Evolutionary conservation across 2,329 filamentous ascomycete species (phyloP), one percentile per base, ranked within the genome.

Genomic region (Epichloe bromicola): DNA sequence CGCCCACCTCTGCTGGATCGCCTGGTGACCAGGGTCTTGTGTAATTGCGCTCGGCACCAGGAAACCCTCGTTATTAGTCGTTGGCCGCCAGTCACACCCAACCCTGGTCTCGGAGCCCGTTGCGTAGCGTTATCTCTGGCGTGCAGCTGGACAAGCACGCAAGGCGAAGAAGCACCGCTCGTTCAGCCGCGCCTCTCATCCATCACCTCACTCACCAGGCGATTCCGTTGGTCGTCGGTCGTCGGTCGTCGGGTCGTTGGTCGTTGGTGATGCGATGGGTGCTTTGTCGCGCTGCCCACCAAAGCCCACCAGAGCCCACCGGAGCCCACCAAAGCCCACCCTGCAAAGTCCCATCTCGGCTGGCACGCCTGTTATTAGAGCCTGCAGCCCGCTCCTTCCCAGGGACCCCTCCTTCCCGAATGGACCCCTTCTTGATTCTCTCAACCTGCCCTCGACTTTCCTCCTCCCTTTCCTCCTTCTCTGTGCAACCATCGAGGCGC

Each of bases 391-490:
- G 49, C 44, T 20, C 33, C 30, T 33, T 47, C 50, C 37, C 44
- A 38, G 37, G 45, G 40, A 44, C 50, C 50, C 50, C 50, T 51
- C 46, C 34, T 42, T 48, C 50, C 44, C 44, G 42, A 26, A 19
- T 51, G 46, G 49, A 51, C 50, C 50, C 48, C 44, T 53, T 50
- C 48, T 45, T 36, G 39, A n/a, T 19, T 38, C 20, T 45, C 45
- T 38, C 20, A 20, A 34, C 17, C n/a, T 53, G 45, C 30, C 34
- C 49, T 39, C 20, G 11, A 37, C 38, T 30, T 49, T 26, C 30
- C 33, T 49, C 44, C 33, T 39, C 39, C 37, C 33, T 41, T 19
- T 46, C 39, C 33, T 33, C 49, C 44, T 49, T 52, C 52, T 20
- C 46, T 49, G 39, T 48, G 50, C 50, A 49, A 49, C 49, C 46